Percentiles rank a stretch among this genome's conserved stretches.
phyloP scores from a whole-genome alignment of 345 rosid species.

The Garcia nutans region DNA sequence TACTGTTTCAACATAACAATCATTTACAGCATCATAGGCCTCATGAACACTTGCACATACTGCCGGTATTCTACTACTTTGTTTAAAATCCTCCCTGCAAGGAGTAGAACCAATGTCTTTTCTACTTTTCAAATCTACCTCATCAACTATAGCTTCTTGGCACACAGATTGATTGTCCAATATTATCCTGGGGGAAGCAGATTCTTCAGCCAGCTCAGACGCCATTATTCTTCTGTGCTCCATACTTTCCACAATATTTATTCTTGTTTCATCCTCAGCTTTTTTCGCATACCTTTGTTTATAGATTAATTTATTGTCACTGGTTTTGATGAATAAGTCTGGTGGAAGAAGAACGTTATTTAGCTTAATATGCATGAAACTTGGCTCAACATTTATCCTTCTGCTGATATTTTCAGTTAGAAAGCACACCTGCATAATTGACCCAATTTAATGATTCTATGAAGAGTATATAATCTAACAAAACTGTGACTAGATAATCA shows the following conservation, averaged over 20 bases:
- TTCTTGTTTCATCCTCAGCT: conserved; percentile 19
- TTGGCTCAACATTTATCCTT: conserved; percentile 9
- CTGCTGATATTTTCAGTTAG: conserved; percentile 28
- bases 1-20: conserved; percentile 20
- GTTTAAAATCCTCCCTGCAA: conserved; percentile 28
- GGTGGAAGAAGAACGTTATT: conserved; percentile 28
- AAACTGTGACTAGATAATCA: neutral
- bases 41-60: conserved; percentile 19
- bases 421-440: conserved; percentile 36
- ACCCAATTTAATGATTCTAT: conserved; percentile 1
- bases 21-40: conserved; percentile 6
- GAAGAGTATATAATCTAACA: neutral
- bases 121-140: conserved; percentile 19
- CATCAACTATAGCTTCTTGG: conserved; percentile 23
- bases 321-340: conserved; percentile 29
- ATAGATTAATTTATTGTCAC: conserved; percentile 23
- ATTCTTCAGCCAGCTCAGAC: conserved; percentile 25
- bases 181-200: conserved; percentile 17
- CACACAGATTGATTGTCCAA: conserved; percentile 9
- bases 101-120: conserved; percentile 6
- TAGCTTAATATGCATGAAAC: conserved; percentile 11
- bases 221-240: conserved; percentile 17
- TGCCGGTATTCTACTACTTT: conserved; percentile 2
- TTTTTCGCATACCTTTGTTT: conserved; percentile 3
- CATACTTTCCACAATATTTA: conserved; percentile 4